Conservation (phyloP, 495 filamentous ascomycete species). For the Hypoxylon crocopeplum region DNA sequence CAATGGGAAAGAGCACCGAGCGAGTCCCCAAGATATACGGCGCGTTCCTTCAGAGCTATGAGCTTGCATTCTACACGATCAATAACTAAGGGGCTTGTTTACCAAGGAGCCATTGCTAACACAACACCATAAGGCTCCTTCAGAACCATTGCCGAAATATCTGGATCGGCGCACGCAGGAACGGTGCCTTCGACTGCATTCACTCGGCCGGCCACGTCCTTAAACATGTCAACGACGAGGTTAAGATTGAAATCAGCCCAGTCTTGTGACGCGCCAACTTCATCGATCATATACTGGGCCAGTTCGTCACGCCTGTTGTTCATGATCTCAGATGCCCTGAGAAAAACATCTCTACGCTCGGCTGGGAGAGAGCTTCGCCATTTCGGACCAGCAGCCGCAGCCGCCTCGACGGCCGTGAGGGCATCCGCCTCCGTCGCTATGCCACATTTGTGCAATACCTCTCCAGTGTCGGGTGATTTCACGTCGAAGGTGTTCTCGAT, state of each 20-base stretch:
- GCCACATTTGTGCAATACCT: conserved; percentile 65
- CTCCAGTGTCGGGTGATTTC: conserved; percentile 65
- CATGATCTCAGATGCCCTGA: conserved; percentile 74
- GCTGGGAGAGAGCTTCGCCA: conserved; percentile 72
- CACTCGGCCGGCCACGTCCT: conserved; percentile 75
- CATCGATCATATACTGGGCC: conserved; percentile 65
- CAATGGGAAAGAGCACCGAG: conserved; percentile 75
- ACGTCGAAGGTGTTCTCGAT: conserved; percentile 71
- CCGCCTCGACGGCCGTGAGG: conserved; percentile 65
- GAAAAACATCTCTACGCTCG: conserved; percentile 72
- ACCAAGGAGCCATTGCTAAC: conserved; percentile 86
- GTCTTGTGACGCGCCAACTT: conserved; percentile 65
- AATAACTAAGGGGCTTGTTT: conserved; percentile 23
- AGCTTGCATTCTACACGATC: conserved; percentile 27
- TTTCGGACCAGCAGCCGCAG: conserved; percentile 70
- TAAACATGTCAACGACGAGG: conserved; percentile 64
- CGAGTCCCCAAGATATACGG: conserved; percentile 74
- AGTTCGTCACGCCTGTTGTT: conserved; percentile 68
- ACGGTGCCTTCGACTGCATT: conserved; percentile 65
- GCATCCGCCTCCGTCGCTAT: conserved; percentile 70
- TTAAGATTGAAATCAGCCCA: conserved; percentile 71
- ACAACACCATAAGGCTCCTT: conserved; percentile 85
- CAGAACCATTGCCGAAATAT: conserved; percentile 70
- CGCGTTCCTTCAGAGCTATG: conserved; percentile 66
- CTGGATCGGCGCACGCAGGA: conserved; percentile 60